These are phyloP conservation scores for Phaeophleospora eucalypticola DNA, from an alignment of 2,329 filamentous ascomycete species.

Conservation along the genomic window DNA sequence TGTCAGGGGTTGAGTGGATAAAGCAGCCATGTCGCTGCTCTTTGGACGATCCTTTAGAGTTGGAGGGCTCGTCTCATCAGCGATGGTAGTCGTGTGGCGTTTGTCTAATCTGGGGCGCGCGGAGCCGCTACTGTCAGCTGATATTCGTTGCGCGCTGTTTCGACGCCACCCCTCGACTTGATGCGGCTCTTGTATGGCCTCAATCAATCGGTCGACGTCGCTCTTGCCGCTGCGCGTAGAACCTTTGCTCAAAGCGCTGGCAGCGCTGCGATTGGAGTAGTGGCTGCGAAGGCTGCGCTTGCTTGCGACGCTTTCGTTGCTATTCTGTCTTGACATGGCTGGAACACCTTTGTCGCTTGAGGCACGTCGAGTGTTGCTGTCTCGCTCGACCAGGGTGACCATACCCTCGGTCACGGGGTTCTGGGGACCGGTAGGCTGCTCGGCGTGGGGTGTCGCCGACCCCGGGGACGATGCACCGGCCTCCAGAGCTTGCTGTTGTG, in stretches of 20 bases:
- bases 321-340: slow-evolving; percentile 30
- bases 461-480: slow-evolving; percentile 15
- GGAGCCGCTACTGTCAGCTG: slow-evolving; percentile 17
- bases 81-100: slow-evolving; percentile 22
- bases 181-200: slow-evolving; percentile 63
- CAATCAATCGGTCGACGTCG: slow-evolving; percentile 67
- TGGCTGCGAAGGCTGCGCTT: slow-evolving; percentile 48
- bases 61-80: slow-evolving; percentile 10
- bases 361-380: slow-evolving; percentile 26
- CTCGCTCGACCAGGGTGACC: slow-evolving; percentile 58
- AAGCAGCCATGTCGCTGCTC: slow-evolving; percentile 21
- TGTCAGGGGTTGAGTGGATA: slow-evolving; percentile 37
- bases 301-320: slow-evolving; percentile 48
- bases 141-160: slow-evolving; percentile 14
- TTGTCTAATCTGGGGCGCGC: slow-evolving; percentile 25
- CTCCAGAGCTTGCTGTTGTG: slow-evolving; percentile 17
- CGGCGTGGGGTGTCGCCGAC: slow-evolving; percentile 25
- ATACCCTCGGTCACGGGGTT: slow-evolving; percentile 43
- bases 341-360: slow-evolving; percentile 10
- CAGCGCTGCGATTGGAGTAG: slow-evolving; percentile 34
- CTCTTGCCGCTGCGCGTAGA: slow-evolving; percentile 46
- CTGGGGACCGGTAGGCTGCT: slow-evolving; percentile 4
- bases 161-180: slow-evolving; percentile 29
- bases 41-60: slow-evolving; percentile 13
- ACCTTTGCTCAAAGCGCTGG: slow-evolving; percentile 16